Percentiles rank a stretch among this genome's conserved stretches.
These are phyloP conservation scores for Tagetes erecta DNA, from an alignment of 129 eudicot genomes.

Conservation along the genomic window DNA sequence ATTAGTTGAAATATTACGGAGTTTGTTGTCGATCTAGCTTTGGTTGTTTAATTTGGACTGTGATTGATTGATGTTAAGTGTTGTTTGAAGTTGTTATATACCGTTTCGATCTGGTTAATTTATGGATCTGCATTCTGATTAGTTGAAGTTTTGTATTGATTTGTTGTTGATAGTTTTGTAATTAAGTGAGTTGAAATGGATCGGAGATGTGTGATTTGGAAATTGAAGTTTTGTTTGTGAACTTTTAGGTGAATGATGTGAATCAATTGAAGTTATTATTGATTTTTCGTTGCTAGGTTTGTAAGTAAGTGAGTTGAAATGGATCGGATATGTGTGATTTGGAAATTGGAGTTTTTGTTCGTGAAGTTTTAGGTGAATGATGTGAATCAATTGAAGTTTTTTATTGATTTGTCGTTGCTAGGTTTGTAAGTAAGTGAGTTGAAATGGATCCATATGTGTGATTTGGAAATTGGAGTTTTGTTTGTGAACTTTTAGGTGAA, in stretches of 20 bases:
- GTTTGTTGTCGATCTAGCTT: conserved; percentile 35
- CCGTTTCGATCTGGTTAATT: conserved; percentile 29
- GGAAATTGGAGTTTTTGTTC: no score
- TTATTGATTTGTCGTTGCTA: no score
- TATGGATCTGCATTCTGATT: conserved; percentile 43
- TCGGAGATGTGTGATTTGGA: conserved; percentile 6
- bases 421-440: no score
- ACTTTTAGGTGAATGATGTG: conserved; percentile 11
- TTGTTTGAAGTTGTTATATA: conserved; percentile 14
- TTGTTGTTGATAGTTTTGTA: conserved; percentile 6
- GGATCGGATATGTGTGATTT: no score
- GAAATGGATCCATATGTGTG: no score
- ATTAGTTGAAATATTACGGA: conserved; percentile 6
- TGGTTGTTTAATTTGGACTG: conserved; percentile 14
- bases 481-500: no score
- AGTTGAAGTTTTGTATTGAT: conserved; percentile 13
- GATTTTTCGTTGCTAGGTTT: no score
- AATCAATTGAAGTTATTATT: not conserved
- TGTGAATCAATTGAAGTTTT: no score
- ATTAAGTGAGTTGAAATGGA: conserved; percentile 13
- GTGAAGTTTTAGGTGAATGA: no score
- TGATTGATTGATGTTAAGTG: conserved; percentile 6
- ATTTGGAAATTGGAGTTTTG: no score
- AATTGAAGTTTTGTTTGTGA: not conserved
- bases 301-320: no score